Evolutionary conservation across 148 eudicot species (phyloP).

Genomic region (Rhododendron williamsianum): DNA sequence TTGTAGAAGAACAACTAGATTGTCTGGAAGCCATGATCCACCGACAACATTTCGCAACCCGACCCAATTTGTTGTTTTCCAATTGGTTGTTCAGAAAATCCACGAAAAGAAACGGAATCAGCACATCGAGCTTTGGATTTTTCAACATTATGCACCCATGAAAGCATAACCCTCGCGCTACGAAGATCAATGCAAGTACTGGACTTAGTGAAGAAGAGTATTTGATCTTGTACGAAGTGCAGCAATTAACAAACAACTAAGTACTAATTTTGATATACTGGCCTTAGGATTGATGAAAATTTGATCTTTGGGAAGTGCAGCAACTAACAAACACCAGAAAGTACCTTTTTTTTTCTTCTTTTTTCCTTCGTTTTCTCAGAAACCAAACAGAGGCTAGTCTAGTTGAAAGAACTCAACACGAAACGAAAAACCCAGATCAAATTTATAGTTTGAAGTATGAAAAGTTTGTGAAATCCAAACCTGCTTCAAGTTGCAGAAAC

Average conservation of each 20-base stretch:
- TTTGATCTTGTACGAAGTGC: neutral
- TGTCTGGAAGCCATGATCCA: neutral
- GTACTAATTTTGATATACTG: neutral
- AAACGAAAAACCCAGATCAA: neutral
- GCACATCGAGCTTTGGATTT: constrained; percentile 2
- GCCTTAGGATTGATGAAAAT: neutral
- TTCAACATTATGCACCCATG: constrained; percentile 1
- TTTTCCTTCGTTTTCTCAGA: neutral
- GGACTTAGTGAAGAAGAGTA: neutral
- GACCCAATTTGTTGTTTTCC: neutral
- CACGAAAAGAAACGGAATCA: neutral
- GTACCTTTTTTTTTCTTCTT: neutral
- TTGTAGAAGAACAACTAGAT: neutral
- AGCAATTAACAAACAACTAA: neutral
- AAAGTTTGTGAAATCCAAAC: constrained; percentile 20
- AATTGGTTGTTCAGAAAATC: constrained; percentile 5
- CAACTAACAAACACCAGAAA: neutral
- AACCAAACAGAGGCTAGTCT: neutral
- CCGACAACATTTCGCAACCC: neutral
- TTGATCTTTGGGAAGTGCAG: neutral
- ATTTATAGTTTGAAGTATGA: neutral
- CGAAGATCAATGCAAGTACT: neutral
- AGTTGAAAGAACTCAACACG: neutral
- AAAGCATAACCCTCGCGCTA: neutral
- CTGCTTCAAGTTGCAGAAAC: constrained; percentile 90